Evolutionary conservation across 2,329 filamentous ascomycete species (phyloP), one percentile per base, ranked within the genome.

Genomic region (Endoconidiophora laricicola): DNA sequence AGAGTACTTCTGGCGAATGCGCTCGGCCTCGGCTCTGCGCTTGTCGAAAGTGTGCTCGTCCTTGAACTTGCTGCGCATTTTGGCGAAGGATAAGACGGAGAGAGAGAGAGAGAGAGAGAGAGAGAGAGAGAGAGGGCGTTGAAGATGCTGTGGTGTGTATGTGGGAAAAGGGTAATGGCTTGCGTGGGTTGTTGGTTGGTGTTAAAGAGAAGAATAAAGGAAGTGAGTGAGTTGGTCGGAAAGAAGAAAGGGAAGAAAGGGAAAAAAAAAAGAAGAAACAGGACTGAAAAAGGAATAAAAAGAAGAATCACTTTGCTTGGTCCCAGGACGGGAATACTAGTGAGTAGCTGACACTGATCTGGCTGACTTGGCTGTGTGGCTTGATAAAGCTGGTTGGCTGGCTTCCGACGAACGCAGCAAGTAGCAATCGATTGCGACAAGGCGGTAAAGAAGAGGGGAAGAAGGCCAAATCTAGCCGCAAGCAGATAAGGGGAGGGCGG

Each of bases 21-120:
- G 88, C 76, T 98, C 91, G 65, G 91, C 91, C 73, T 98, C 91
- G 58, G 91, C 91, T 86, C 96, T 95, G 73, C 91, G 87, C 86
- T 98, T 98, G 83, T 96, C 91, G 67, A 96, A 96, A 61, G 86
- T 87, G 69, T 96, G 91, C 79, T 96, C 91, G 81, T 98, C 91
- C 87, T 98, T 98, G 71, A 98, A 98, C 80, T 96, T 96, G 76
- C 86, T 94, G 66, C 88, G 84, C 87, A 95, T 95, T 59, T 63
- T 86, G 74, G 63, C 63, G 16, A 29, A 65, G 65, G 58, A 60
- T 60, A 55, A 48, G 52, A 56, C 48, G 18, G 40, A 10, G 9
- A 4, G 37, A 18, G 33, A 22, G 29, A 33, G n/a, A 37, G 42
- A 26, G 37, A 4, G 18, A 26, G 36, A 23, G 4, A 23, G 22